Base-by-base conservation (phyloP, 169 alveolate genomes). In the Hepatocystis sp. region DNA sequence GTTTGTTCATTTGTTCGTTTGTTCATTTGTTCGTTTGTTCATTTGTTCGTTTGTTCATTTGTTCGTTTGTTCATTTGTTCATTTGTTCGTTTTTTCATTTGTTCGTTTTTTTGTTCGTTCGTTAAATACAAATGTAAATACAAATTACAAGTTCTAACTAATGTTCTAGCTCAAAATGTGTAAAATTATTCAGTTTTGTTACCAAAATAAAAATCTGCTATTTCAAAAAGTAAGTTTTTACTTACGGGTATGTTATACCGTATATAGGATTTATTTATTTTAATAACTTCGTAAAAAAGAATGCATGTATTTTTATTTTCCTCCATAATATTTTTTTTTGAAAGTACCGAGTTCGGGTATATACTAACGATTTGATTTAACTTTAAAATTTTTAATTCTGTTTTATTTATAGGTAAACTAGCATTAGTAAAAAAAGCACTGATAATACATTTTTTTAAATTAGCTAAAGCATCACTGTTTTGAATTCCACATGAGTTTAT, bases 401-500 rank as follows among this genome's bases (percentile, higher is more conserved):
- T 39, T 71, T 71, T 71, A 58, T 46, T 71, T 44, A 71, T 64
- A 21, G 86, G 86, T 39, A 71, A 42, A 13, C 78, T 76, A 23
- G 86, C 71, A 58, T 71, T 71, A 5, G 86, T 71, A 64, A 71
- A 71, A 34, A 71, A 71, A 13, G 78, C 86, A 60, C 86, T 71
- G 19, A 71, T 51, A 56, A 71, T 71, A 64, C 86, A 56, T 64
- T 71, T 71, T 63, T 71, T 71, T 7, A 71, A 46, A 63, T 49
- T 71, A 32, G 63, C 40, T 56, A 71, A 19, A 8, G 86, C 51
- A 10, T 71, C 86, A 17, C 58, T 71, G 25, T 71, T 71, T 51
- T 71, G 66, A 30, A 71, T 71, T 2, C 76, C 76, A 63, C 93
- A 84, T 64, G 91, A 66, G 34, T 93, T 67, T 51, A 81, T 90